phyloP scores from a whole-genome alignment of 805 yeast genomes.

The Metschnikowia shivogae region DNA sequence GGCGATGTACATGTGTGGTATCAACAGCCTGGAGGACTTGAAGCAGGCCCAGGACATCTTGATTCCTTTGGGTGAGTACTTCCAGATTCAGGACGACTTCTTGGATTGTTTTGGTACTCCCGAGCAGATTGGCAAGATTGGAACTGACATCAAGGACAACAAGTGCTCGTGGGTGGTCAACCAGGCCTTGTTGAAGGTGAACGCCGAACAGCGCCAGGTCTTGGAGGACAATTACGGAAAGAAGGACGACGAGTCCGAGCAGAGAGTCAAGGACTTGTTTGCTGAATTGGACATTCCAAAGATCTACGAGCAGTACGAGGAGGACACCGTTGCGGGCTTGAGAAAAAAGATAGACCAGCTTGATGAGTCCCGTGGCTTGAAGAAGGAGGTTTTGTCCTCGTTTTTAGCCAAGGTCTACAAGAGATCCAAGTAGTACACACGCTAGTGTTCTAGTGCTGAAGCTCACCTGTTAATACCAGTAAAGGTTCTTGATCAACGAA shows the following conservation, averaged over 20 bases:
- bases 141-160: slow-evolving; percentile 97
- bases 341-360: slow-evolving; percentile 58
- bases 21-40: slow-evolving; percentile 65
- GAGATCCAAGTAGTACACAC: slow-evolving; percentile 61
- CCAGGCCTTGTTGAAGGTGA: slow-evolving; percentile 77
- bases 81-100: slow-evolving; percentile 98
- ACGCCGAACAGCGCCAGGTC: slow-evolving; percentile 73
- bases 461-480: too few relatives aligned
- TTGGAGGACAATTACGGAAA: slow-evolving; percentile 89
- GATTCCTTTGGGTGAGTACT: slow-evolving; percentile 95
- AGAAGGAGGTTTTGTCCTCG: slow-evolving; percentile 74
- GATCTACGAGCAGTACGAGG: slow-evolving; percentile 80
- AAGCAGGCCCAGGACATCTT: slow-evolving; percentile 84
- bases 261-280: slow-evolving; percentile 67
- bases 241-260: slow-evolving; percentile 68
- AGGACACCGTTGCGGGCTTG: slow-evolving; percentile 61
- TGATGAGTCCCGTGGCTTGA: slow-evolving; percentile 94
- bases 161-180: slow-evolving; percentile 98
- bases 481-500: too few relatives aligned
- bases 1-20: slow-evolving; percentile 91
- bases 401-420: slow-evolving; percentile 91
- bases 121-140: slow-evolving; percentile 95
- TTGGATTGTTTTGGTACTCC: slow-evolving; percentile 97
- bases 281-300: slow-evolving; percentile 66
- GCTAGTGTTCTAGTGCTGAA: background rate